These are phyloP conservation scores for Schizothecium vesticola DNA, from an alignment of 495 filamentous ascomycete species.

Conservation along the genomic window DNA sequence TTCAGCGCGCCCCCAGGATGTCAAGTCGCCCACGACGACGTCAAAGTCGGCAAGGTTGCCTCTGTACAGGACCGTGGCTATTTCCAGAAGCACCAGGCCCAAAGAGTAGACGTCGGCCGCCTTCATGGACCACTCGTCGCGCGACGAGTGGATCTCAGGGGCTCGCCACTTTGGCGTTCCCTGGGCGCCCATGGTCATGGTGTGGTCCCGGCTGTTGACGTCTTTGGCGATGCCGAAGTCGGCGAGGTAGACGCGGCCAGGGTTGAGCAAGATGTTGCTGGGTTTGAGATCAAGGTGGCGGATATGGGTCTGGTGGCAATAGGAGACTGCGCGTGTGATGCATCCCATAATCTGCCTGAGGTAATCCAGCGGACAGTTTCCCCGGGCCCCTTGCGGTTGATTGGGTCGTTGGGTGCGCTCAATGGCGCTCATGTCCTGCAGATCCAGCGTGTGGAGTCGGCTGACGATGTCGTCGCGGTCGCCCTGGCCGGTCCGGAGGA, in stretches of 20 bases:
- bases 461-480: conserved; percentile 30
- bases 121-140: conserved; percentile 34
- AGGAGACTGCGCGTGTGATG: conserved; percentile 35
- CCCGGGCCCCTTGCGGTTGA: neutral
- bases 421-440: conserved; percentile 24
- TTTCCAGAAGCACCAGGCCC: conserved; percentile 30
- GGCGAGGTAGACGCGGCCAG: conserved; percentile 35
- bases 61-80: conserved; percentile 30
- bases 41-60: conserved; percentile 34
- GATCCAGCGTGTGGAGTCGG: conserved; percentile 27
- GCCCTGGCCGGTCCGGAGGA: conserved; percentile 22
- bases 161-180: conserved; percentile 36
- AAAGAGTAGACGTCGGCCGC: conserved; percentile 37
- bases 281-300: conserved; percentile 42
- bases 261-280: conserved; percentile 36
- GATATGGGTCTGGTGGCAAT: conserved; percentile 35
- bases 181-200: conserved; percentile 27
- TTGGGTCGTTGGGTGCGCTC: neutral
- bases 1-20: conserved; percentile 18
- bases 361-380: conserved; percentile 27
- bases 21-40: conserved; percentile 23
- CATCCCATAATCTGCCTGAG: conserved; percentile 34
- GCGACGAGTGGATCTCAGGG: conserved; percentile 27
- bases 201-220: conserved; percentile 30
- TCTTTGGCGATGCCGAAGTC: conserved; percentile 41